A percentile compares a stretch with the other conserved stretches of the same genome.
Conservation (phyloP, 1,284 basidiomycete species). For the Porodaedalea pini region DNA sequence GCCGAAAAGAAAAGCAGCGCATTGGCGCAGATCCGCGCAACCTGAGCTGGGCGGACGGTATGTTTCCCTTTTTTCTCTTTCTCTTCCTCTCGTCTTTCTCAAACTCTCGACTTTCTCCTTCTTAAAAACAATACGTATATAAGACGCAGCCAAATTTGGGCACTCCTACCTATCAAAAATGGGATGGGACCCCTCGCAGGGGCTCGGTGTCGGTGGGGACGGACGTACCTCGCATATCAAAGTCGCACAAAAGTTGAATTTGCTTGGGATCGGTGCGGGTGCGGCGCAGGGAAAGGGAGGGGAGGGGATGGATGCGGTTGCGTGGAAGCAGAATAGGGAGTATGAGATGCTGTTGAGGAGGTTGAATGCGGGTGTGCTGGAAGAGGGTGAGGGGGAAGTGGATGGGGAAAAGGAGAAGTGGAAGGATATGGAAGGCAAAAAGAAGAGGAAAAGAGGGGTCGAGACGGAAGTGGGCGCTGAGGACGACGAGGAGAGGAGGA, state of each 20-base stretch:
- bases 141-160: slow-evolving; percentile 78
- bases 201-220: slow-evolving; percentile 64
- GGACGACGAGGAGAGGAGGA: slow-evolving; percentile 25
- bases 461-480: slow-evolving; percentile 27
- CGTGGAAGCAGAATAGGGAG: slow-evolving; percentile 80
- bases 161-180: slow-evolving; percentile 74
- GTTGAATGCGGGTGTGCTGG: slow-evolving; percentile 50
- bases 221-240: slow-evolving; percentile 68
- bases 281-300: slow-evolving; percentile 44
- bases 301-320: slow-evolving; percentile 66
- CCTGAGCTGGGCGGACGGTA: slow-evolving; percentile 75
- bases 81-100: neutral
- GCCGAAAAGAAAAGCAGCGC: slow-evolving; percentile 65
- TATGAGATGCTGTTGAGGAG: slow-evolving; percentile 66
- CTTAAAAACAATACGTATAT: neutral
- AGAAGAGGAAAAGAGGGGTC: no score
- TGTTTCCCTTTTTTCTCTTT: slow-evolving; percentile 22
- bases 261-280: slow-evolving; percentile 72
- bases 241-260: slow-evolving; percentile 75
- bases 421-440: slow-evolving; percentile 27
- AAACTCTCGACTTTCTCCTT: no score
- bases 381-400: no score
- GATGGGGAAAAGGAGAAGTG: slow-evolving; percentile 26
- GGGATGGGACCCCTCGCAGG: slow-evolving; percentile 73
- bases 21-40: slow-evolving; percentile 68